Evolutionary conservation across 257 asterid species (phyloP), one percentile per base, ranked within the genome.

Genomic region (Gardenia jasminoides): DNA sequence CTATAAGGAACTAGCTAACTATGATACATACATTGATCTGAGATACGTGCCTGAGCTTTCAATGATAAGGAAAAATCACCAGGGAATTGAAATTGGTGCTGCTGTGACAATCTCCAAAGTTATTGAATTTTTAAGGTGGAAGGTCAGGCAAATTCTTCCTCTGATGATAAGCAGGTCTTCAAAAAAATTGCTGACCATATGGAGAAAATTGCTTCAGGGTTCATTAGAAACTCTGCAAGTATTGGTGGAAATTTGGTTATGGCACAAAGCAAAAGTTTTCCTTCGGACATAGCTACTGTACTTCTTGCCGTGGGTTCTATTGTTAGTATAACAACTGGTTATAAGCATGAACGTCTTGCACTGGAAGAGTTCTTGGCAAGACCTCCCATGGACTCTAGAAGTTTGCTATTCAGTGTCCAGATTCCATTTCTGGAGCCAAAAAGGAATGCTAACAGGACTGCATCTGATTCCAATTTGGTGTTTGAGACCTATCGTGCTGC

Each of bases 161-260:
- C 86, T 39, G 79, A 81, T 33, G 84, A 78, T 47, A 81, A 50
- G 71, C 24, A 79, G 73, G 81, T 88, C 50, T 87, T 87, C 33
- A 39, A 70, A 66, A 89, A 87, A 76, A 78, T 92, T 22, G 94
- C 91, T 39, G 85, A 81, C 48, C 97, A 88, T 72, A 83, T 91
- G 97, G 94, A 91, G 81, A 88, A 90, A 85, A 81, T 87, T 50
- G 97, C 91, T 56, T 76, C 93, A 20, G 83, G 80, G 0, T 91
- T 89, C 82, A 54, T 91, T 46, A 84, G 97, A 76, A 91, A 91
- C 82, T 64, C 90, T 0, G 94, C 87, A 58, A 91, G 94, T 82
- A 74, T 91, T 2, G 97, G 94, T 28, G 97, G 97, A 44, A 91
- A 91, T 84, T 76, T 91, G 81, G 90, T 91, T 56, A 90, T 90